Conservation (phyloP, 2,329 filamentous ascomycete species). For the Monilinia polystroma region DNA sequence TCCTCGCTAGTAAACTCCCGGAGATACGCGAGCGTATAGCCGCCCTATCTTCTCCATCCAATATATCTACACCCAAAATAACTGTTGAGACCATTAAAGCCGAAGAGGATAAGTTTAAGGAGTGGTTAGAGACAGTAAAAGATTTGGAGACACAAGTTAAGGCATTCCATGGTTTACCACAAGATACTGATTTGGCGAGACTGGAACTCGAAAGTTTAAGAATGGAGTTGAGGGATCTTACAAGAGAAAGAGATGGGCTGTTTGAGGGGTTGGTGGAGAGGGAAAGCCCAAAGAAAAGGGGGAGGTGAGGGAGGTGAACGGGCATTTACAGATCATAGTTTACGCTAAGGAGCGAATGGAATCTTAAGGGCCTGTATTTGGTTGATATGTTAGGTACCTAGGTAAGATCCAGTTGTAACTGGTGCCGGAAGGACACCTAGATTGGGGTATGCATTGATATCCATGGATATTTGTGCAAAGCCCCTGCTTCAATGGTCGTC, state of each 20-base stretch:
- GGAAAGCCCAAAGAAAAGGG: constrained; percentile 51
- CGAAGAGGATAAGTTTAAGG: constrained; percentile 59
- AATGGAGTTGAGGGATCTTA: constrained; percentile 60
- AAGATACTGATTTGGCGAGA: constrained; percentile 66
- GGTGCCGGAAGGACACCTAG: neutral
- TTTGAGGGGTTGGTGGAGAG: constrained; percentile 72
- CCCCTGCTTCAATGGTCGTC: neutral
- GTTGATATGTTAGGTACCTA: neutral
- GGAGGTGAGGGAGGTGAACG: neutral
- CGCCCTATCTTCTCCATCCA: constrained; percentile 38
- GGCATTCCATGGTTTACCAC: constrained; percentile 70
- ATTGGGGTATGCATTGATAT: neutral
- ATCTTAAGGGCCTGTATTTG: neutral
- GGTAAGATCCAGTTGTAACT: neutral
- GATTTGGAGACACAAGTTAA: constrained; percentile 61
- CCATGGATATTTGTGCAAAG: neutral
- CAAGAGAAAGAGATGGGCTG: constrained; percentile 64
- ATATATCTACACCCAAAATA: constrained; percentile 35
- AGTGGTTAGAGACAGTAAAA: constrained; percentile 57
- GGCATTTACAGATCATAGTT: neutral
- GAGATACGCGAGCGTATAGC: constrained; percentile 61
- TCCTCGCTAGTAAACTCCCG: constrained; percentile 62
- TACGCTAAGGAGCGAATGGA: neutral
- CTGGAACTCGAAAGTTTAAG: constrained; percentile 68
- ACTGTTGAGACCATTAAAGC: constrained; percentile 57